Evolutionary conservation across 2,329 filamentous ascomycete genomes (phyloP).

Genomic region (Coniochaeta pulveracea): DNA sequence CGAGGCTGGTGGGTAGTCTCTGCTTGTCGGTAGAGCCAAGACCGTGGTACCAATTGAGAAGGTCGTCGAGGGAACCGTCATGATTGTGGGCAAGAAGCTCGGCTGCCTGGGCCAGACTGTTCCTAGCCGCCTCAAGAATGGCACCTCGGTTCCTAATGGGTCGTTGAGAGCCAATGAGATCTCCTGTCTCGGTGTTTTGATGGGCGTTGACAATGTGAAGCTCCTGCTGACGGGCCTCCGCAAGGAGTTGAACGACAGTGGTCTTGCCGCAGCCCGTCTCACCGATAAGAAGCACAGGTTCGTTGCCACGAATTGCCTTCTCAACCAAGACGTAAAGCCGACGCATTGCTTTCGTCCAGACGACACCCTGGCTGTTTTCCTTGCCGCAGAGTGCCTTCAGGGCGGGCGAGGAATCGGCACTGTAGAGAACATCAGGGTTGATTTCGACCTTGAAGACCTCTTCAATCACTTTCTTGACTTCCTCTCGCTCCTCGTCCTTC

Average conservation of each 20-base stretch:
- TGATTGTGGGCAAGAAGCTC: conserved; percentile 24
- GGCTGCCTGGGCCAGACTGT: conserved; percentile 44
- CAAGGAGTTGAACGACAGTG: conserved; percentile 85
- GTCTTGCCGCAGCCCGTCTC: conserved; percentile 98
- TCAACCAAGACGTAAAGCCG: conserved; percentile 84
- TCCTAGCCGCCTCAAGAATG: conserved; percentile 53
- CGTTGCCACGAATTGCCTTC: conserved; percentile 75
- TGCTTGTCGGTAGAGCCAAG: conserved; percentile 31
- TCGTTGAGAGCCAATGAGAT: conserved; percentile 89
- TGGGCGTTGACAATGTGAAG: conserved; percentile 93
- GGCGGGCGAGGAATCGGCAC: conserved; percentile 42
- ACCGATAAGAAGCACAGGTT: conserved; percentile 87
- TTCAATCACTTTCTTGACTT: conserved; percentile 82
- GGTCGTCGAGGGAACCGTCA: conserved; percentile 35
- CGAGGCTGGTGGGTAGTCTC: conserved; percentile 34
- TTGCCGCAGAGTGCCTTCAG: conserved; percentile 35
- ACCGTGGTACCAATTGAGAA: conserved; percentile 48
- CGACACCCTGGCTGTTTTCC: conserved; percentile 52
- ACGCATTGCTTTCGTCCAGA: conserved; percentile 95
- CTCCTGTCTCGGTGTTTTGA: conserved; percentile 94
- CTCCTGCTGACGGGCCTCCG: conserved; percentile 64
- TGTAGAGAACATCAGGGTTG: conserved; percentile 63
- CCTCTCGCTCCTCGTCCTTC: conserved; percentile 74
- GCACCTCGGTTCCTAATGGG: conserved; percentile 77
- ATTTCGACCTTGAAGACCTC: conserved; percentile 80